phyloP scores from a whole-genome alignment of 2,329 filamentous ascomycete species.

The Ophiostoma fasciatum region DNA sequence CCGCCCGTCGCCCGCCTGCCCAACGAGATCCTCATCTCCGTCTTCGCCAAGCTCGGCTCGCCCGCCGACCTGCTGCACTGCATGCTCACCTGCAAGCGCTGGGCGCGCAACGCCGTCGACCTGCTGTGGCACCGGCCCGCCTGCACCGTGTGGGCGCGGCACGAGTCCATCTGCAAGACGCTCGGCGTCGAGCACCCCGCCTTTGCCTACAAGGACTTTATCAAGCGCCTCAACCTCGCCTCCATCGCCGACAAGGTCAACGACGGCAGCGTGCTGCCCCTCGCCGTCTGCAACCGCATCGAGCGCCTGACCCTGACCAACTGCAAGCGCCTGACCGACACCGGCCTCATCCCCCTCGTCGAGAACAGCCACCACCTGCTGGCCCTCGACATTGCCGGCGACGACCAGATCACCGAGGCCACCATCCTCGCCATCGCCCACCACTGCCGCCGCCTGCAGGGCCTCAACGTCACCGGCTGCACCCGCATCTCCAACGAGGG shows the following conservation, averaged over 20 bases:
- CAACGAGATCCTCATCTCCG: conserved; percentile 84
- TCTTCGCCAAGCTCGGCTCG: conserved; percentile 71
- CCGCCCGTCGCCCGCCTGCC: conserved; percentile 77
- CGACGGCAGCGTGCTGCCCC: conserved; percentile 75
- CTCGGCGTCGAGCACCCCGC: conserved; percentile 58
- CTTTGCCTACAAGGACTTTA: conserved; percentile 79
- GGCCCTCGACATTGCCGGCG: conserved; percentile 77
- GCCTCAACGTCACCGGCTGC: conserved; percentile 84
- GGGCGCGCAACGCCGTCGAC: conserved; percentile 85
- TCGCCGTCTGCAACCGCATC: conserved; percentile 74
- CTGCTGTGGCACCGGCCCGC: conserved; percentile 88
- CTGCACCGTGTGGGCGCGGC: conserved; percentile 74
- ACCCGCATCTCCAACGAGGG: conserved; percentile 74
- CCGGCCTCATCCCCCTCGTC: conserved; percentile 66
- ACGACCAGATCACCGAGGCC: conserved; percentile 70
- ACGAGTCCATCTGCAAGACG: conserved; percentile 67
- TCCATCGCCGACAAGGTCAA: conserved; percentile 60
- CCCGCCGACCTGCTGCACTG: conserved; percentile 68
- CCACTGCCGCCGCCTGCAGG: conserved; percentile 75
- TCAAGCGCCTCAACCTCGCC: conserved; percentile 84
- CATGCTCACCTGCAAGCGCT: conserved; percentile 88
- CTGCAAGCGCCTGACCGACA: conserved; percentile 72
- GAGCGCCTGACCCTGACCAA: conserved; percentile 88
- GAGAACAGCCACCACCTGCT: conserved; percentile 66
- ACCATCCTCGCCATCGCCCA: conserved; percentile 66